phyloP scores from a whole-genome alignment of 495 filamentous ascomycete genomes.

The Opeltia flavorubescens region DNA sequence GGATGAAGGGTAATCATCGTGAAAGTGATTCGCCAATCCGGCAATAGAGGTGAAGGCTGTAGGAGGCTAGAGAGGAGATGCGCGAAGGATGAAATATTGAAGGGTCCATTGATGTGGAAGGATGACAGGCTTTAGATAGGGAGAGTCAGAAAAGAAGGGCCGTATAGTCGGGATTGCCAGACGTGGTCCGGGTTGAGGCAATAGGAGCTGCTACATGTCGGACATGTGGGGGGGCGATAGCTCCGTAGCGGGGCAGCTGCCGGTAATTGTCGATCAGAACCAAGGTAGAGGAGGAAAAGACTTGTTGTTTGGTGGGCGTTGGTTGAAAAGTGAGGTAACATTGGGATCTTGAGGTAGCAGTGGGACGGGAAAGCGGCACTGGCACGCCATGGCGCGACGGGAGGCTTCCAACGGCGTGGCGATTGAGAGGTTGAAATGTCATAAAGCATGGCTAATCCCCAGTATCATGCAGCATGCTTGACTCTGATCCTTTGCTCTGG shows the following conservation, averaged over 20 bases:
- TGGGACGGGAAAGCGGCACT: slow-evolving; percentile 1
- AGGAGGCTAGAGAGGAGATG: not conserved
- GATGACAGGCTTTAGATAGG: no score
- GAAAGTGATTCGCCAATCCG: not conserved
- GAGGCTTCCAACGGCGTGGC: not conserved
- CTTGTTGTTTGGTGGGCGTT: not conserved
- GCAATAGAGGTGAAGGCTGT: not conserved
- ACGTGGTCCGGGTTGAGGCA: no score
- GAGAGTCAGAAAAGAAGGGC: no score
- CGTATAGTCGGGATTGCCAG: no score
- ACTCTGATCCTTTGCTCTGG: no score
- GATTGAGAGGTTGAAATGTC: not conserved
- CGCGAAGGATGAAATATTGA: not conserved
- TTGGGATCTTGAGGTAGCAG: not conserved
- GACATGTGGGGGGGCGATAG: not conserved
- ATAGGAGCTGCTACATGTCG: not conserved
- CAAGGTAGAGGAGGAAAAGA: not conserved
- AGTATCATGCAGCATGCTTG: no score
- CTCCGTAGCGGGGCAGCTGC: not conserved
- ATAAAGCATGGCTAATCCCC: not conserved
- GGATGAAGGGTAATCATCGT: not conserved
- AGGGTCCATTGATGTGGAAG: not conserved
- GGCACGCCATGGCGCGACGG: not conserved
- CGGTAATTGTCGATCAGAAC: not conserved
- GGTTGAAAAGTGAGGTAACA: not conserved